phyloP scores from a whole-genome alignment of 1,284 basidiomycete genomes.

The Pseudozyma sp. region DNA sequence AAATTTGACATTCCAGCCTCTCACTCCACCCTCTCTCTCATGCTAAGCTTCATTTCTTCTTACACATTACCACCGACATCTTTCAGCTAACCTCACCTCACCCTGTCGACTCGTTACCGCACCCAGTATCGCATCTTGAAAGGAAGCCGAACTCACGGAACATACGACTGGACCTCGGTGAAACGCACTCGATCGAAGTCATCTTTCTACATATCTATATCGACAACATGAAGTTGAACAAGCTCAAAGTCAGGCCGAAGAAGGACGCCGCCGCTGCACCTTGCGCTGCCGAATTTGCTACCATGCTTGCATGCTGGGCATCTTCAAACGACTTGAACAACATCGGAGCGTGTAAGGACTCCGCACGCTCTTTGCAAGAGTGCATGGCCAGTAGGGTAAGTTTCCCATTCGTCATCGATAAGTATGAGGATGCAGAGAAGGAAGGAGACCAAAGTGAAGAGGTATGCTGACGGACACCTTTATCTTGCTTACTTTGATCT shows the following conservation, averaged over 20 bases:
- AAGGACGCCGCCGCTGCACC: conserved; percentile 78
- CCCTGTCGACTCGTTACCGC: not conserved
- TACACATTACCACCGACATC: conserved; percentile 16
- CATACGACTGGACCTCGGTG: too few relatives aligned
- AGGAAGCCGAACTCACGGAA: too few relatives aligned
- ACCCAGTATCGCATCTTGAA: too few relatives aligned
- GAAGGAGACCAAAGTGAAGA: not conserved
- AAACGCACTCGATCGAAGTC: too few relatives aligned
- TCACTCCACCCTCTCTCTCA: conserved; percentile 5
- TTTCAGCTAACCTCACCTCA: not conserved
- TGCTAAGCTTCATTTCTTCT: too few relatives aligned
- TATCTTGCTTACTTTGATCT: not conserved
- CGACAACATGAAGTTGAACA: conserved; percentile 61
- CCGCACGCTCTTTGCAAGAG: conserved; percentile 78
- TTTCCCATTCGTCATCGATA: conserved; percentile 30
- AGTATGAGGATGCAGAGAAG: too few relatives aligned
- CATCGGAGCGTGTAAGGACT: conserved; percentile 75
- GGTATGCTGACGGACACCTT: not conserved
- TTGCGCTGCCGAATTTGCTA: conserved; percentile 80
- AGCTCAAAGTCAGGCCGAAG: conserved; percentile 72
- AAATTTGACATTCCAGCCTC: not conserved
- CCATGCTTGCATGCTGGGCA: conserved; percentile 94
- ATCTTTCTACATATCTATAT: too few relatives aligned
- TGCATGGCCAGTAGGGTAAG: conserved; percentile 89
- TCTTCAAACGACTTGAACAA: conserved; percentile 79